Conservation (phyloP, 225 moss, liverwort and hornwort species). For the Ulota crispa region DNA sequence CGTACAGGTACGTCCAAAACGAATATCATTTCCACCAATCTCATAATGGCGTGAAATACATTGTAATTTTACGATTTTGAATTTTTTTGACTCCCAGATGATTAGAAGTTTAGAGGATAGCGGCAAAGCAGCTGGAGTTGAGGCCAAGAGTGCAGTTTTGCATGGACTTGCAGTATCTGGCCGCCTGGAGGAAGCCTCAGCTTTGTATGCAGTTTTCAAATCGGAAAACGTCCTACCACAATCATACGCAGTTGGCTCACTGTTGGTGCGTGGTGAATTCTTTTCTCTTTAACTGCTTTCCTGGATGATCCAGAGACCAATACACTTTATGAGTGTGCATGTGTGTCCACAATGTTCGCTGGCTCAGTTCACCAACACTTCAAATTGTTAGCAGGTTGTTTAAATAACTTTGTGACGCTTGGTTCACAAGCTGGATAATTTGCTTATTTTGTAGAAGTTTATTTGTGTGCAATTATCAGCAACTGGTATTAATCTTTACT, state of each 20-base stretch:
- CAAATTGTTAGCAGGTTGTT: background rate
- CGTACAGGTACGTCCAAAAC: background rate
- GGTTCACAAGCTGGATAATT: background rate
- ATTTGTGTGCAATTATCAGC: conserved; percentile 1
- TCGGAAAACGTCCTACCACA: conserved; percentile 36
- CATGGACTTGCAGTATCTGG: conserved; percentile 61
- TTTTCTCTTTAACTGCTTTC: background rate
- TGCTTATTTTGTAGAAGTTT: conserved; percentile 1
- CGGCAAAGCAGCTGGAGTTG: conserved; percentile 42
- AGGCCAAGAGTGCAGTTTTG: conserved; percentile 59
- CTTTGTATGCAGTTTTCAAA: conserved; percentile 53
- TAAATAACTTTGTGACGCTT: background rate
- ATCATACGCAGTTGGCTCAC: conserved; percentile 53
- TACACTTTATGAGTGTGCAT: background rate
- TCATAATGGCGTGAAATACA: background rate
- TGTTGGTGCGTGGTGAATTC: conserved; percentile 48
- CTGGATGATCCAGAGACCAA: background rate
- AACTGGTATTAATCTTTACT: background rate
- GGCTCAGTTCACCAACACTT: background rate
- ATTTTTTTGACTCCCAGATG: conserved; percentile 38
- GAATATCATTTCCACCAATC: background rate
- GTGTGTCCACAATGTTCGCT: background rate
- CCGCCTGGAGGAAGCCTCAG: conserved; percentile 65
- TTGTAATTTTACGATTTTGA: background rate
- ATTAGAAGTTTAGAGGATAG: conserved; percentile 45